A percentile compares a stretch with the other conserved stretches of the same genome.
Evolutionary conservation across 2,329 filamentous ascomycete species (phyloP).

Genomic region (Dendryphion nanum): DNA sequence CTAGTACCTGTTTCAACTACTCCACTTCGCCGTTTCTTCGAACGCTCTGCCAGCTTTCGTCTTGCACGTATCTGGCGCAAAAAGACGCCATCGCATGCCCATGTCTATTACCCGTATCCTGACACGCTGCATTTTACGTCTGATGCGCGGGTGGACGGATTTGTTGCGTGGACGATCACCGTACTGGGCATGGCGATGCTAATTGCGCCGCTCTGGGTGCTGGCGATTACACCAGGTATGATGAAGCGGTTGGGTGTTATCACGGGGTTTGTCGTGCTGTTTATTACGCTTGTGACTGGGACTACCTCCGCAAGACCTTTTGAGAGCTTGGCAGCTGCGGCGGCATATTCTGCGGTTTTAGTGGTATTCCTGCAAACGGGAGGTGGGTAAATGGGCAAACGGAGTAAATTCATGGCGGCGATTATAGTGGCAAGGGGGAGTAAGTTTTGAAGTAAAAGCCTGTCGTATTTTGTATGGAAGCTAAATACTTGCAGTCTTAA

Average conservation of each 20-base stretch:
- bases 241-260: conserved; percentile 10
- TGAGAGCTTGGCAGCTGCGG: conserved; percentile 8
- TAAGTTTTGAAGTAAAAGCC: too few relatives aligned
- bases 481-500: too few relatives aligned
- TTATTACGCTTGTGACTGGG: conserved; percentile 6
- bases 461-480: too few relatives aligned
- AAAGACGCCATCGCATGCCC: background rate
- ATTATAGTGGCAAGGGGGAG: too few relatives aligned
- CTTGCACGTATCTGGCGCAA: conserved; percentile 7
- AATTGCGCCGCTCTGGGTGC: conserved; percentile 11
- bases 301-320: conserved; percentile 9
- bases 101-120: conserved; percentile 1
- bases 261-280: conserved; percentile 11
- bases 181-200: conserved; percentile 12
- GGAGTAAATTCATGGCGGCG: too few relatives aligned
- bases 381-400: background rate
- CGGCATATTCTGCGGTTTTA: conserved; percentile 4
- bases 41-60: conserved; percentile 6
- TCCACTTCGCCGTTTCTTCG: conserved; percentile 8
- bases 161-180: conserved; percentile 3
- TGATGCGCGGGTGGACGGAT: conserved; percentile 8
- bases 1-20: conserved; percentile 5
- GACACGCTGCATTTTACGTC: conserved; percentile 7
- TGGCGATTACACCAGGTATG: conserved; percentile 6
- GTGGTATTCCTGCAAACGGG: conserved; percentile 3